Percentiles rank a stretch among this genome's conserved stretches.
Evolutionary conservation across 140 eudicot species (phyloP).

Genomic region (Cichorium intybus): DNA sequence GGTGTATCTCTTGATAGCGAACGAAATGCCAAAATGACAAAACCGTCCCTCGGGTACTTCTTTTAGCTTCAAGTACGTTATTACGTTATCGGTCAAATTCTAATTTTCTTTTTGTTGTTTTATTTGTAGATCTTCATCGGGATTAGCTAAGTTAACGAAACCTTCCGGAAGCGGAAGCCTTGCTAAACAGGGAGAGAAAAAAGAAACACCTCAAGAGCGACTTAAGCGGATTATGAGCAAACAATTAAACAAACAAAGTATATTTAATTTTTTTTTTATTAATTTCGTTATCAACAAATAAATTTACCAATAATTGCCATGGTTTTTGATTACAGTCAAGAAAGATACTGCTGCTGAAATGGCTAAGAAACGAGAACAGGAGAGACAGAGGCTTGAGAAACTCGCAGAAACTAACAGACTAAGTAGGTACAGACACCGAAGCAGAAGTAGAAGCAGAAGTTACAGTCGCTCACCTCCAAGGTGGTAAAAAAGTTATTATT

Average conservation of each 20-base stretch:
- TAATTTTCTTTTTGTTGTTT: constrained; percentile 3
- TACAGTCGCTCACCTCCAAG: constrained; percentile 86
- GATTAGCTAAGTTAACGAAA: constrained; percentile 78
- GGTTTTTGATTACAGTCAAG: constrained; percentile 50
- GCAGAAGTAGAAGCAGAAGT: constrained; percentile 89
- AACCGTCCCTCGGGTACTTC: constrained; percentile 61
- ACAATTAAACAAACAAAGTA: constrained; percentile 94
- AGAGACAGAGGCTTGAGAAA: constrained; percentile 81
- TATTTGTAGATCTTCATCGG: constrained; percentile 69
- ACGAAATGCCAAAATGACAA: constrained; percentile 55
- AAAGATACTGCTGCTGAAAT: constrained; percentile 89
- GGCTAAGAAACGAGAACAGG: constrained; percentile 97
- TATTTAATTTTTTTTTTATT: constrained; percentile 10
- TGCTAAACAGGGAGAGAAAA: constrained; percentile 81
- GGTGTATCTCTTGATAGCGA: constrained; percentile 82
- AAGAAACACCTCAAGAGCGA: constrained; percentile 98
- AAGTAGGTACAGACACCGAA: constrained; percentile 65
- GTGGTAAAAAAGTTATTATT: constrained; percentile 34
- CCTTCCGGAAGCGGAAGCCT: constrained; percentile 57
- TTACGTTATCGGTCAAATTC: not conserved
- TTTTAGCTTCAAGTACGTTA: constrained; percentile 1
- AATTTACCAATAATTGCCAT: not conserved
- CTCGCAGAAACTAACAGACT: constrained; percentile 80
- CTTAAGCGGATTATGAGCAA: constrained; percentile 96
- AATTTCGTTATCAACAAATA: constrained; percentile 11